Percentiles rank a stretch among this genome's conserved stretches.
Evolutionary conservation across 805 yeast species (phyloP).

Genomic region (Teunomyces aglyptinius): DNA sequence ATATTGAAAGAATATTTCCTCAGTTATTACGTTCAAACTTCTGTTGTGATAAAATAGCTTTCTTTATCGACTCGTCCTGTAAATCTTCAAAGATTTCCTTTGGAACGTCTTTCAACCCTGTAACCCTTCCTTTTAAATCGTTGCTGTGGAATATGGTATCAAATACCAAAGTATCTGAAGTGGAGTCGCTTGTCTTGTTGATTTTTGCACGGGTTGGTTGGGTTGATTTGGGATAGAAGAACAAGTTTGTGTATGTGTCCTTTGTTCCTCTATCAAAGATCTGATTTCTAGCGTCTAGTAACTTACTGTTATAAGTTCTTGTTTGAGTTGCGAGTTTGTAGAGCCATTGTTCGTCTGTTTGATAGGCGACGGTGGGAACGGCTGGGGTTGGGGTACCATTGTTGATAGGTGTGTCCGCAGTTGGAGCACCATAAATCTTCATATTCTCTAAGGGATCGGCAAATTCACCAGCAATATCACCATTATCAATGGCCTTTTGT

Average conservation of each 20-base stretch:
- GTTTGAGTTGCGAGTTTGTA: slow-evolving; percentile 80
- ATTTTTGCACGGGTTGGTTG: slow-evolving; percentile 59
- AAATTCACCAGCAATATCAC: slow-evolving; percentile 66
- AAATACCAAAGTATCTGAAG: slow-evolving; percentile 35
- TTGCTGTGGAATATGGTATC: slow-evolving; percentile 46
- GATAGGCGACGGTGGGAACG: slow-evolving; percentile 41
- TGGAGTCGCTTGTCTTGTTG: slow-evolving; percentile 22
- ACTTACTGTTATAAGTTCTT: slow-evolving; percentile 62
- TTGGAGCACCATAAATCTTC: slow-evolving; percentile 17
- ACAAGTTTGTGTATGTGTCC: slow-evolving; percentile 83
- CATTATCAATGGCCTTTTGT: slow-evolving; percentile 52
- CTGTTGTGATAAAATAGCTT: slow-evolving; percentile 65
- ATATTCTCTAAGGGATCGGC: slow-evolving; percentile 62
- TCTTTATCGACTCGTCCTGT: slow-evolving; percentile 46
- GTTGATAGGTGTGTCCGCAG: slow-evolving; percentile 7
- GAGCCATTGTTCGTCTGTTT: slow-evolving; percentile 76
- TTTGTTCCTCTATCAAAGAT: slow-evolving; percentile 57
- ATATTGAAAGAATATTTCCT: slow-evolving; percentile 6
- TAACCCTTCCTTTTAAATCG: slow-evolving; percentile 48
- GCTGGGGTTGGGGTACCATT: slow-evolving; percentile 36
- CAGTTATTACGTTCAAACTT: slow-evolving; percentile 38
- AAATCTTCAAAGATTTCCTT: slow-evolving; percentile 55
- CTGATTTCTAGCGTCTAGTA: slow-evolving; percentile 57
- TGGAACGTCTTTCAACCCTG: slow-evolving; percentile 67
- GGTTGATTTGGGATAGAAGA: slow-evolving; percentile 67